Evolutionary conservation across 108 stramenopile species (phyloP), one percentile per base, ranked within the genome.

Genomic region (Nitzschia sp.): DNA sequence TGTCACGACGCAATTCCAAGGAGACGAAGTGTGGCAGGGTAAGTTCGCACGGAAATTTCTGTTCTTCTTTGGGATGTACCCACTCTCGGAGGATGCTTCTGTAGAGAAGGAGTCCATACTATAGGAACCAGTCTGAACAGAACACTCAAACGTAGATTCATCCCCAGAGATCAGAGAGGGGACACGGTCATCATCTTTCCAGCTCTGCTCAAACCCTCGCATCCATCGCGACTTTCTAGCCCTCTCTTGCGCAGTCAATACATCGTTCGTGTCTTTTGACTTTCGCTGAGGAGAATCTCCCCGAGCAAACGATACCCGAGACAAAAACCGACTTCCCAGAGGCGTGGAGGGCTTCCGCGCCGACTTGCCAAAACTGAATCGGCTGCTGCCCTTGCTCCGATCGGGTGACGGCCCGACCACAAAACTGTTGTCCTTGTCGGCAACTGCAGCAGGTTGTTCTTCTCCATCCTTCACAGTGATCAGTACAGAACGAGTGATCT

Each of bases 151-250:
- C 1, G n/a, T 26, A 12, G 53, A 54, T 25, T 54, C 53, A 21
- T 54, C 53, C 9, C 66, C 38, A 42, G 54, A 54, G 0, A 42
- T 40, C 53, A 12, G 8, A 8, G 53, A 56, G 2, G 40, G 51
- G 1, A 21, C 11, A 41, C 17, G 38, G 20, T 3, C 41, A 51
- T 60, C 57, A 37, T 70, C 57, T 6, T 46, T 26, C 57, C 50
- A 60, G 12, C 69, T 39, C 10, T 50, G 65, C 55, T 75, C 48
- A 40, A 68, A 20, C 7, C 66, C 66, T 12, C 53, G 25, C 14
- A 48, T 24, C 73, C 73, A 75, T 54, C 73, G 51, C 52, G 54
- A 40, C 48, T 61, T 75, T 9, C 67, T 58, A 14, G 53, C 61
- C 8, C 19, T 21, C 2, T 72, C 63, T 34, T 65, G 40, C n/a